Evolutionary conservation across 768 basidiomycete species (phyloP).

Genomic region (Pleurotus pulmonarius): DNA sequence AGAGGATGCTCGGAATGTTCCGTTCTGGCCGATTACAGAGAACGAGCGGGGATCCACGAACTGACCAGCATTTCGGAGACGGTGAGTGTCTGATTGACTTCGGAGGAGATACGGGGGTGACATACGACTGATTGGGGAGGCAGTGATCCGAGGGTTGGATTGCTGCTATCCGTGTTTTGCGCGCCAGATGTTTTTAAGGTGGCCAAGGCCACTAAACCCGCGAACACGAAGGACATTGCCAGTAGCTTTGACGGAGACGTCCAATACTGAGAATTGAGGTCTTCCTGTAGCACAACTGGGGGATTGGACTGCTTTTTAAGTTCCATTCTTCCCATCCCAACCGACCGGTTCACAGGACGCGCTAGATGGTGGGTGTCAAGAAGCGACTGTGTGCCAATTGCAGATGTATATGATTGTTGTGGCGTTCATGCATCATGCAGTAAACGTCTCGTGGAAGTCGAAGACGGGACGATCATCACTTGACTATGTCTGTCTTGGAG

Average conservation of each 20-base stretch:
- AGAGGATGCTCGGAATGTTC: conserved; percentile 31
- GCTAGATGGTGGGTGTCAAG: not conserved
- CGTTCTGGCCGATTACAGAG: conserved; percentile 46
- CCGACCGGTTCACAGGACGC: not conserved
- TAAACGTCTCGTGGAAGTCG: no score
- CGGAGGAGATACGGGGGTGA: not conserved
- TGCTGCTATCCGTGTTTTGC: conserved; percentile 11
- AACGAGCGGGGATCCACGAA: conserved; percentile 47
- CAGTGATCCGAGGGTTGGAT: conserved; percentile 11
- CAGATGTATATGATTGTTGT: not conserved
- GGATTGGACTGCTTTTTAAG: not conserved
- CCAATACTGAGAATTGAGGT: not conserved
- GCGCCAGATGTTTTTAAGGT: conserved; percentile 5
- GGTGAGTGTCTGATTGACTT: not conserved
- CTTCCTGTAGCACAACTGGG: not conserved
- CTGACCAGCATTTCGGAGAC: conserved; percentile 24
- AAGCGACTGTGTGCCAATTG: not conserved
- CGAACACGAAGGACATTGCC: not conserved
- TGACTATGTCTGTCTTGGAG: no score
- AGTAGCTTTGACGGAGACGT: not conserved
- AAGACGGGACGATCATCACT: no score
- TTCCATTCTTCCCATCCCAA: not conserved
- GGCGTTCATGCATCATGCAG: not conserved
- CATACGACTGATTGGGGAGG: conserved; percentile 25
- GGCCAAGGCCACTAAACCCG: conserved; percentile 2